Conservation (phyloP, 768 basidiomycete species). For the Tulasnella sp. region DNA sequence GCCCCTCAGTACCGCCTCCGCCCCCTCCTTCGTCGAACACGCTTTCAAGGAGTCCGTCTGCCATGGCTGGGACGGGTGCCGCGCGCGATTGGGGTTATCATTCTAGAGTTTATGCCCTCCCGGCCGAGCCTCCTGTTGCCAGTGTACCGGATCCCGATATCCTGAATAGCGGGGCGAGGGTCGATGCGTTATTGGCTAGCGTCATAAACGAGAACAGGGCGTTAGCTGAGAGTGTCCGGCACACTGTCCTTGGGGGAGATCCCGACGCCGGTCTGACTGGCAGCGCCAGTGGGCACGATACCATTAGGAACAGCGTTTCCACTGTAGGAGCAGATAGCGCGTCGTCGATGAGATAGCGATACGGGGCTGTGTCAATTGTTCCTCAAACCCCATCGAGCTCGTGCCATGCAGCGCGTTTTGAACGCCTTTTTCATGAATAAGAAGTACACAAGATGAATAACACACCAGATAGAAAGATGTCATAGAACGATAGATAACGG, state of each 20-base stretch:
- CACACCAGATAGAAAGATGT: too few species aligned
- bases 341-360: too few species aligned
- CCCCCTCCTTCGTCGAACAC: not conserved
- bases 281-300: too few species aligned
- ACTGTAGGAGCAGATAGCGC: too few species aligned
- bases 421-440: too few species aligned
- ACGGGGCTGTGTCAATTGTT: too few species aligned
- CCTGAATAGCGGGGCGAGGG: not conserved
- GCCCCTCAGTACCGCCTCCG: not conserved
- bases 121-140: not conserved
- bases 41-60: not conserved
- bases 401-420: too few species aligned
- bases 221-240: not conserved
- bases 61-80: not conserved
- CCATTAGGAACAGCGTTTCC: too few species aligned
- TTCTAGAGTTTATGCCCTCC: conserved; percentile 1
- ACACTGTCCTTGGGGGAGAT: not conserved
- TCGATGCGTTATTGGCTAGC: not conserved
- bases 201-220: not conserved
- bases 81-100: not conserved
- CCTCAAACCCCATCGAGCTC: too few species aligned
- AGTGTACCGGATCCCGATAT: not conserved
- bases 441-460: too few species aligned
- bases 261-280: too few species aligned
- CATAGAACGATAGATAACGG: too few species aligned